These are phyloP conservation scores for Pyrenophora seminiperda DNA, from an alignment of 2,329 filamentous ascomycete genomes.

Conservation along the genomic window DNA sequence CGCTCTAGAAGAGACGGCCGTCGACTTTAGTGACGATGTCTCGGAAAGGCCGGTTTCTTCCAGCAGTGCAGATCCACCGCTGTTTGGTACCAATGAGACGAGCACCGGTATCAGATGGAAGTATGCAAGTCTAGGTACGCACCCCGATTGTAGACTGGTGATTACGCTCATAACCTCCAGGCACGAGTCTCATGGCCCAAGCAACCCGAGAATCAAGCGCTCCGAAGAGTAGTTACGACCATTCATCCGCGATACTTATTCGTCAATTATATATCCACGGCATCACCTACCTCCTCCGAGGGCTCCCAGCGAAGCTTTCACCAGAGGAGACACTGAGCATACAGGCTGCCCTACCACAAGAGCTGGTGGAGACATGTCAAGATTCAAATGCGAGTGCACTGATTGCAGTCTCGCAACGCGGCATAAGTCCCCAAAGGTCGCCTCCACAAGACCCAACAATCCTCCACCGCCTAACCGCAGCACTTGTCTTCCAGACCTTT, in stretches of 20 bases:
- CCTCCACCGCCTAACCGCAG: constrained; percentile 64
- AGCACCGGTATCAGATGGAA: constrained; percentile 57
- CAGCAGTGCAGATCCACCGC: constrained; percentile 22
- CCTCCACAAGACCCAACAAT: constrained; percentile 51
- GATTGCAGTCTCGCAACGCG: constrained; percentile 16
- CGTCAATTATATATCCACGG: constrained; percentile 69
- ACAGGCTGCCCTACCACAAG: constrained; percentile 56
- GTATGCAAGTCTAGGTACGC: constrained; percentile 57
- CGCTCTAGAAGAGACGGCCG: constrained; percentile 25
- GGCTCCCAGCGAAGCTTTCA: constrained; percentile 63
- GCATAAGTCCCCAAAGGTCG: constrained; percentile 4
- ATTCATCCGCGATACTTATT: constrained; percentile 54
- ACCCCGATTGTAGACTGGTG: background rate
- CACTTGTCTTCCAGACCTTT: constrained; percentile 63
- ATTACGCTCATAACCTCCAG: constrained; percentile 37
- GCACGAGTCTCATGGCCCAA: constrained; percentile 54
- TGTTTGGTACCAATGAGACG: constrained; percentile 33
- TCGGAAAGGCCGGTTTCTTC: constrained; percentile 36
- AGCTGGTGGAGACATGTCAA: constrained; percentile 21
- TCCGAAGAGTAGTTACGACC: constrained; percentile 32
- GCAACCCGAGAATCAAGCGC: constrained; percentile 53
- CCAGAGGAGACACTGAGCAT: constrained; percentile 60
- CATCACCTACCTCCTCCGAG: constrained; percentile 67
- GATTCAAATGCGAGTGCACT: constrained; percentile 24
- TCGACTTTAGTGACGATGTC: constrained; percentile 30